Evolutionary conservation across 208 protist genomes (phyloP), one percentile per base, ranked within the genome.

Genomic region (Leishmania martiniquensis): DNA sequence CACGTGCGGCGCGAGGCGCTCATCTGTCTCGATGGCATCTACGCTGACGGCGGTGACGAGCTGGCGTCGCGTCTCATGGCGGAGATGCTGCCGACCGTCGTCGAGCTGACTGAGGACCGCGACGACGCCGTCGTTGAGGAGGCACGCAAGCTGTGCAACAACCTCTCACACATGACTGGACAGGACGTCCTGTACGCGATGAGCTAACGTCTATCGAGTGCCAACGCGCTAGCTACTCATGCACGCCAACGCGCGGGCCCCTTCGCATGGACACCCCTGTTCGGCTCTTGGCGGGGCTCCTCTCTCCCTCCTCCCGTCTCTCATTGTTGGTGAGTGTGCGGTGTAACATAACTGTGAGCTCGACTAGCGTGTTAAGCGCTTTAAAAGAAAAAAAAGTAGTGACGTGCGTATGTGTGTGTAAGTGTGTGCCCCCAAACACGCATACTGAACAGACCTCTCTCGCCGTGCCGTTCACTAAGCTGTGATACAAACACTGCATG

Each of bases 151-250:
- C 78, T 97, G 59, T 96, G 94, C 88, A 89, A 84, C 54, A 91
- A 96, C 75, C 81, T 97, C 37, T 97, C 94, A 62, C 76, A 90
- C 79, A 96, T 97, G 80, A 96, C 92, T 1, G 94, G 94, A 42
- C 92, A 95, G 80, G 94, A 97, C 81, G 94, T 97, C 69, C 90
- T 97, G 25, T 90, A 97, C 74, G 94, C 94, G 25, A 96, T 97
- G 92, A 91, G 84, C 74, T 88, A 76, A 75, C 52, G 37, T 72
- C 52, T 69, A 25, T 29, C 17, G 44, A 22, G 25, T 32, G 15
- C 37, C n/a, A 12, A 10, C 42, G 20, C 47, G 22, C 42, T 9
- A 69, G 25, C 22, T 69, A 22, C 44, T 51, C 65, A 44, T 69
- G 39, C 20, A 29, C 65, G 37, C 34, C 65, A 47, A 17, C 10